Evolutionary conservation across 2,329 filamentous ascomycete genomes (phyloP).

Genomic region (Botrytis fabae): DNA sequence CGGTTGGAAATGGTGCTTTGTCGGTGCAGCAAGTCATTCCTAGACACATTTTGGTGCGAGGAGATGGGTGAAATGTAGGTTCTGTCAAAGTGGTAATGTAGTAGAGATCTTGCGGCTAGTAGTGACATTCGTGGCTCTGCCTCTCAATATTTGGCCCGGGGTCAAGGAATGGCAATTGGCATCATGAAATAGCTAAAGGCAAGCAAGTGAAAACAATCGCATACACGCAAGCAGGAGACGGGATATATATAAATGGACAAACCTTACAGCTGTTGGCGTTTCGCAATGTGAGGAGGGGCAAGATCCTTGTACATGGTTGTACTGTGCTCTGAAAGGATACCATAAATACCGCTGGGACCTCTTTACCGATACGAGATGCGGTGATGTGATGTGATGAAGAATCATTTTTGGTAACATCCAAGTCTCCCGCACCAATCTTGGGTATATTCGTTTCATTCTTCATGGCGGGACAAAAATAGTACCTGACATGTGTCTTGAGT

Average conservation of each 20-base stretch:
- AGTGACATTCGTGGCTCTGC: slow-evolving; percentile 2
- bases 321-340: slow-evolving; percentile 3
- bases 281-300: slow-evolving; percentile 1
- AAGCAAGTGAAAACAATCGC: background rate
- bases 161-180: background rate
- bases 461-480: slow-evolving; percentile 4
- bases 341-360: slow-evolving; percentile 9
- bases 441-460: background rate
- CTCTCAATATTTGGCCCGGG: background rate
- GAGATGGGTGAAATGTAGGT: background rate
- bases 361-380: slow-evolving; percentile 6
- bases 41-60: slow-evolving; percentile 7
- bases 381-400: slow-evolving; percentile 9
- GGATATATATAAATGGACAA: slow-evolving; percentile 11
- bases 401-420: background rate
- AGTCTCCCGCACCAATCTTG: background rate
- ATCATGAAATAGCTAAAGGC: background rate
- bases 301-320: slow-evolving; percentile 14
- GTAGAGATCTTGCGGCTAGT: background rate
- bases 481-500: background rate
- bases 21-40: slow-evolving; percentile 10
- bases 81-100: background rate
- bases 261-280: slow-evolving; percentile 15
- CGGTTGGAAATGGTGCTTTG: background rate
- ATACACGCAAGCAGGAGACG: background rate